Evolutionary conservation across 495 filamentous ascomycete genomes (phyloP), one percentile per base, ranked within the genome.

Genomic region (Hypoxylon lenormandii): DNA sequence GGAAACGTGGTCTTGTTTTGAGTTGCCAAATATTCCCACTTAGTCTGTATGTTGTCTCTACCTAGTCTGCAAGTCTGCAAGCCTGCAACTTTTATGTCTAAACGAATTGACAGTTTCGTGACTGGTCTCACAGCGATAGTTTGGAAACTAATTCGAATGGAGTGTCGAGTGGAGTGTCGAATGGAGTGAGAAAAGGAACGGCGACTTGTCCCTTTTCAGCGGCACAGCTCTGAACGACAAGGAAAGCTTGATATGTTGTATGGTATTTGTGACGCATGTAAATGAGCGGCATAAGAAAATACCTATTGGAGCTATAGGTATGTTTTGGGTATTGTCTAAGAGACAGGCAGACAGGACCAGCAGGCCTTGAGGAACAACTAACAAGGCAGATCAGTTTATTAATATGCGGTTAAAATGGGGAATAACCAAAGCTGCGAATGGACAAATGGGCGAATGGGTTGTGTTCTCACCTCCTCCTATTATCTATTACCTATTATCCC

Each of bases 401-500:
- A 66, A 66, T 70, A 70, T 70, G 56, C 67, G 67, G 67, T 48
- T 70, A 70, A 70, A 66, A 50, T 56, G 55, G 55, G 33, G 49
- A 49, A 33, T 33, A 33, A 33, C 30, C 30, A 33, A 33, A 33
- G 30, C 30, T 33, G 1, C 30, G 30, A 33, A 33, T 33, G 53
- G 18, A 18, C 51, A 49, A 38, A 48, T 28, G 5, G 11, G 46
- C 8, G 43, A n/a, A n/a, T n/a, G n/a, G n/a, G n/a, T n/a, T n/a
- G 19, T 16, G 54, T 49, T 30, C 42, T 1, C 42, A 46, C 52
- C 51, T 50, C 15, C 42, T 46, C 60, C 11, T 16, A 7, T 19
- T 28, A 38, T 28, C 53, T 40, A 54, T 53, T 66, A 65, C 40
- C 49, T 60, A 60, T 60, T 61, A 65, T 70, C 57, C 60, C 67